Evolutionary conservation across 768 basidiomycete species (phyloP).

Genomic region (Russula brevipes): DNA sequence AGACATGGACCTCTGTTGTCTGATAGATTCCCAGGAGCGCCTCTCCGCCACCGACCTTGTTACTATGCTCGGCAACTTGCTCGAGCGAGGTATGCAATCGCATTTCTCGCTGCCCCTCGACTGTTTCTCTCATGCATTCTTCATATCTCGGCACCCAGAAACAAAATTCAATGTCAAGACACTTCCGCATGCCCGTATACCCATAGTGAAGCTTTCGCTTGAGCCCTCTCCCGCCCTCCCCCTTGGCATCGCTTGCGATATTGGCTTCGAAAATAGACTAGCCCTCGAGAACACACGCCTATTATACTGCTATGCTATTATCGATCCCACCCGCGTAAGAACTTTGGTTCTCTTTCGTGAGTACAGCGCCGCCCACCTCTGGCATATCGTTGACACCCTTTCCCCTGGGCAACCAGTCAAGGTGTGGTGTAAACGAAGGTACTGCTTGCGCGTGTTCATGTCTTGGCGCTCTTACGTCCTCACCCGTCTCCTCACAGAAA

Average conservation of each 20-base stretch:
- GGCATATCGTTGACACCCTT: slow-evolving; percentile 3
- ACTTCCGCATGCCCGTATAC: slow-evolving; percentile 93
- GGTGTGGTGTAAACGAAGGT: slow-evolving; percentile 98
- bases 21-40: slow-evolving; percentile 83
- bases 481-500: slow-evolving; percentile 48
- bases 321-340: slow-evolving; percentile 89
- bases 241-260: slow-evolving; percentile 93
- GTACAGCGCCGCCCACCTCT: slow-evolving; percentile 36
- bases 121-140: slow-evolving; percentile 4
- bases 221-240: slow-evolving; percentile 78
- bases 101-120: not conserved
- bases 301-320: slow-evolving; percentile 94
- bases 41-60: slow-evolving; percentile 85
- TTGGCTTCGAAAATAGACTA: slow-evolving; percentile 96
- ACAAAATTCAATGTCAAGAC: slow-evolving; percentile 96
- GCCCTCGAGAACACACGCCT: slow-evolving; percentile 96
- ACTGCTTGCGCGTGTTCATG: slow-evolving; percentile 6
- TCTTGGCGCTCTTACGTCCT: slow-evolving; percentile 21
- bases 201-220: slow-evolving; percentile 94
- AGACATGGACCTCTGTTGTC: slow-evolving; percentile 99
- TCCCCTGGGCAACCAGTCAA: slow-evolving; percentile 57
- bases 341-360: slow-evolving; percentile 94
- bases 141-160: slow-evolving; percentile 46
- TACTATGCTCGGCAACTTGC: slow-evolving; percentile 85
- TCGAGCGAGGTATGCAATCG: slow-evolving; percentile 72